Base-by-base conservation (phyloP, 108 stramenopile genomes). In the Bacterosira constricta region DNA sequence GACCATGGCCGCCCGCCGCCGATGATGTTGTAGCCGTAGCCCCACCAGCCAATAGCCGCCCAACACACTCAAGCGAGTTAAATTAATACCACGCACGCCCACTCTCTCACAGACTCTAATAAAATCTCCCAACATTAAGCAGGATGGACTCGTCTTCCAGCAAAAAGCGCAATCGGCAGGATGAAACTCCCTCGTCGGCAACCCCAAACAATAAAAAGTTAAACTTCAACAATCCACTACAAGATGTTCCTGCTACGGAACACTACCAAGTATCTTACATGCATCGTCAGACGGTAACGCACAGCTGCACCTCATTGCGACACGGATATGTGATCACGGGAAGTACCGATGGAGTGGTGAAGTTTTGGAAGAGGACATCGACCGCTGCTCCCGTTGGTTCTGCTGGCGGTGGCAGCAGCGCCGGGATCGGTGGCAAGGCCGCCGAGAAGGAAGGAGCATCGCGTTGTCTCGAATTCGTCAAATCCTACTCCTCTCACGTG, bases 281-380 rank as follows among this genome's bases (percentile, higher is more conserved):
- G 95, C 99, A 99, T 75, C 89, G 93, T 12, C 80, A 82, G 13
- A 78, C 85, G 17, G 93, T 98, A 11, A 96, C 93, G 13, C 95
- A 93, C 56, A 80, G 81, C 25, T 73, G 83, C 11, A 63, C 88
- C 4, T 84, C 91, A 11, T 38, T 70, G 27, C 72, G 87, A 51
- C 91, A 95, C 65, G 97, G 94, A 37, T 97, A 96, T 58, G 85
- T 99, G 13, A 53, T 98, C 8, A 98, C 98, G 3, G 97, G 83
- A 0, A 86, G 83, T 37, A 21, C 62, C 52, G 98, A 99, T 74
- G 99, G 98, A 0, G 83, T 97, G 31, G 93, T 99, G 51, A 99
- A 99, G 74, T 98, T 99, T 74, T 99, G 99, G 99, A 97, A 97
- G 72, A 95, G 97, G 42, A 82, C 83, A n/a, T 63, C 86, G 8